These are phyloP conservation scores for Camellia japonica DNA, from an alignment of 148 eudicot species.

Conservation along the genomic window DNA sequence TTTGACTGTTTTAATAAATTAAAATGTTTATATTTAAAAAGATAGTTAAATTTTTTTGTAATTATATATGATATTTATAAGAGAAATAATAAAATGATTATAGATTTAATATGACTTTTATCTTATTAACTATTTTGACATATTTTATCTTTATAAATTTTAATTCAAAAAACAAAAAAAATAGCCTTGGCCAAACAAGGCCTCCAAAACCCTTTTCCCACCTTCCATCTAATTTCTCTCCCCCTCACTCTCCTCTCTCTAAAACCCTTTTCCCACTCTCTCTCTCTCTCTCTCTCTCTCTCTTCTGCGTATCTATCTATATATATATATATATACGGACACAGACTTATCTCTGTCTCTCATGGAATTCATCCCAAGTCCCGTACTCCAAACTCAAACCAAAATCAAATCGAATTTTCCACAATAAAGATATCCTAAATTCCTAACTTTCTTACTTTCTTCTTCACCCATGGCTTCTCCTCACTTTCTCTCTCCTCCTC, in stretches of 20 bases:
- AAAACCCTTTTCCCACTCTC: background rate
- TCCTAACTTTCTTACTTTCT: background rate
- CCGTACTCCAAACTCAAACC: constrained; percentile 24
- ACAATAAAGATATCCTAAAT: background rate
- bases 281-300: background rate
- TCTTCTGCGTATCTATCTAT: background rate
- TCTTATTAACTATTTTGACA: too few relatives aligned
- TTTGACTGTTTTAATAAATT: too few relatives aligned
- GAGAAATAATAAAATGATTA: too few relatives aligned
- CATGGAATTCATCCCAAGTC: constrained; percentile 31
- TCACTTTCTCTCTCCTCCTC: background rate
- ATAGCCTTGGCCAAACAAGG: too few relatives aligned
- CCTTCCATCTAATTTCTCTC: background rate
- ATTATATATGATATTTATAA: too few relatives aligned
- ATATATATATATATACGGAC: too few relatives aligned
- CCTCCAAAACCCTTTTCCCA: background rate
- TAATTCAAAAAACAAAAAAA: too few relatives aligned
- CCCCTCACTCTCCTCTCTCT: background rate
- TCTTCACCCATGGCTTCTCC: background rate
- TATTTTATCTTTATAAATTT: too few relatives aligned
- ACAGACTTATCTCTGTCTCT: constrained; percentile 3
- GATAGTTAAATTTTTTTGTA: too few relatives aligned
- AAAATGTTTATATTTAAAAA: too few relatives aligned
- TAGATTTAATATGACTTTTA: too few relatives aligned
- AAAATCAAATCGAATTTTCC: constrained; percentile 5